A percentile compares a stretch with the other conserved stretches of the same genome.
Evolutionary conservation across 2,329 filamentous ascomycete genomes (phyloP).

Genomic region (Fusarium sp.): DNA sequence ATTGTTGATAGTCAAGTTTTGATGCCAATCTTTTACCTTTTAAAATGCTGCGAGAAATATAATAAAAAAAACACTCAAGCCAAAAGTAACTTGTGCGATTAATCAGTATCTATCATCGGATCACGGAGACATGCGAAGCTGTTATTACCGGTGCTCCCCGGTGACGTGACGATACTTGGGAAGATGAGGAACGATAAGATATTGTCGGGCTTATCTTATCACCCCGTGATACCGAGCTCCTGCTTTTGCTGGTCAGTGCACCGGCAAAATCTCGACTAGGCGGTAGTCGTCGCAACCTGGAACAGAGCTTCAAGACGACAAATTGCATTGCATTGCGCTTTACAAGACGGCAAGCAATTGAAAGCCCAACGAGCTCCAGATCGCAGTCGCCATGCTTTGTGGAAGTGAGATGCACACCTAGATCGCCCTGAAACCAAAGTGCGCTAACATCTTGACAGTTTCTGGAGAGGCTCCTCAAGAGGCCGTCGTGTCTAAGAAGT

Average conservation of each 20-base stretch:
- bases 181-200: conserved; percentile 29
- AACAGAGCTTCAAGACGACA: conserved; percentile 34
- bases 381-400: conserved; percentile 56
- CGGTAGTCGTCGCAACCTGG: conserved; percentile 36
- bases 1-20: background rate
- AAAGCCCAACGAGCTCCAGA: conserved; percentile 41
- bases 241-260: conserved; percentile 43
- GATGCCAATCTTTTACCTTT: background rate
- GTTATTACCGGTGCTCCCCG: conserved; percentile 39
- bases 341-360: conserved; percentile 45
- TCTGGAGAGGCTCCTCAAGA: conserved; percentile 96
- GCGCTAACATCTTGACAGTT: conserved; percentile 63
- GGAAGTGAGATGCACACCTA: conserved; percentile 51
- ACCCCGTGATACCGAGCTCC: conserved; percentile 42
- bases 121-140: conserved; percentile 40
- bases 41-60: too few relatives aligned
- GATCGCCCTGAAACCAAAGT: background rate
- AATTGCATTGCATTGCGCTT: conserved; percentile 28
- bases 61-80: too few relatives aligned
- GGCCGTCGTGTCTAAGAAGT: conserved; percentile 94
- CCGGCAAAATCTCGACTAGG: conserved; percentile 46
- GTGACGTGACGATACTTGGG: conserved; percentile 10
- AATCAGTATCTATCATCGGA: conserved; percentile 24
- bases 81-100: background rate
- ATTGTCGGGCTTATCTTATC: conserved; percentile 41